Base-by-base conservation (phyloP, 2,329 filamentous ascomycete genomes). In the Penicillium brasilianum region DNA sequence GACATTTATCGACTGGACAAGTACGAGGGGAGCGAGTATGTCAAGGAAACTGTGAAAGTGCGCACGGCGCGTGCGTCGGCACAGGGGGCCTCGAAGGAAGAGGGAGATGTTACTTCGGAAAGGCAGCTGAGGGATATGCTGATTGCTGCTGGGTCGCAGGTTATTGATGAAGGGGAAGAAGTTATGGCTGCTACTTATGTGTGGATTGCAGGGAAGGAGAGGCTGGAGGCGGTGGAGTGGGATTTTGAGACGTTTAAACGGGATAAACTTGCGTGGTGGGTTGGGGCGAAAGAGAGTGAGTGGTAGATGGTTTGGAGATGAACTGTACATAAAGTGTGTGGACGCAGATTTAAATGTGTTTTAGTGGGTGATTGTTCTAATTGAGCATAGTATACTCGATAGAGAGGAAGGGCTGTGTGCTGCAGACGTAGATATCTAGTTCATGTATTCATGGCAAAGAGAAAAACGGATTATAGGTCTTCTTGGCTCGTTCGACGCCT, bases 1-100 rank as follows among this genome's bases (percentile, higher is more conserved):
- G 93, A 97, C 70, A 81, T 97, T 55, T 78, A 81, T 66, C 87
- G 89, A 32, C 82, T 98, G 2, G 93, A 97, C 72, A 77, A 82
- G 4, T 98, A 97, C 72, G 94, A 98, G 75, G 94, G 94, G 0
- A 64, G 66, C 6, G 87, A 95, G 73, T 96, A 96, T 71, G 78
- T 81, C 59, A 83, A 89, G 20, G 65, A 72, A 11, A 72, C 69
- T 11, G 85, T 88, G 0, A 72, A 67, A 13, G 83, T 85, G 16
- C 71, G 76, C 16, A 67, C 81, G 1, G 55, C 84, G 52, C 70
- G 66, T n/a, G 66, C 70, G 32, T 4, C 55, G 59, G 13, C 66
- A 60, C 51, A 65, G 7, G 43, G 43, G 66, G 30, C 71, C 72
- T 28, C 25, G 25, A 28, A 28, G 25, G 49, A 73, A 37, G 28